A percentile compares a stretch with the other conserved stretches of the same genome.
Conservation (phyloP, 345 rosid species). For the Hevea brasiliensis region DNA sequence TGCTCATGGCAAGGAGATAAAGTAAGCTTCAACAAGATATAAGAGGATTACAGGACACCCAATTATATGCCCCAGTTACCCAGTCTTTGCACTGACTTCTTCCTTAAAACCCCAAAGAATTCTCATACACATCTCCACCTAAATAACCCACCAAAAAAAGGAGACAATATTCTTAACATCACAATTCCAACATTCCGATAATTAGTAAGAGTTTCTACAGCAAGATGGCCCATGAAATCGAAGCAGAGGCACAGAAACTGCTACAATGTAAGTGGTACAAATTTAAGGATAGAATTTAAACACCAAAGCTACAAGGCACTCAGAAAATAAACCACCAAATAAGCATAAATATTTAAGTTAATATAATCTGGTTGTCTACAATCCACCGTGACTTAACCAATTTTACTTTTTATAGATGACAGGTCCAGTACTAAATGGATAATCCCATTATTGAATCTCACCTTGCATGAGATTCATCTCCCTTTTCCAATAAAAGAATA, state of each 20-base stretch:
- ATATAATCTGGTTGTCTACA: not conserved
- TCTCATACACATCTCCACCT: not conserved
- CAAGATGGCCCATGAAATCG: not conserved
- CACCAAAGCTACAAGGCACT: not conserved
- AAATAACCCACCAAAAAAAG: not conserved
- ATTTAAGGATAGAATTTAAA: not conserved
- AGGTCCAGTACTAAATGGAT: no score
- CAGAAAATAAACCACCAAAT: not conserved
- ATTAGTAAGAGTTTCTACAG: not conserved
- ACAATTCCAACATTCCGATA: not conserved
- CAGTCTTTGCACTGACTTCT: not conserved
- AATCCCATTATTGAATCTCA: no score
- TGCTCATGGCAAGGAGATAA: conserved; percentile 1
- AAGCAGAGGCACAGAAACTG: not conserved
- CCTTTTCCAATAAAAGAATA: no score
- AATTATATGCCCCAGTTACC: not conserved
- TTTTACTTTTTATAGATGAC: no score
- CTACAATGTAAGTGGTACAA: not conserved
- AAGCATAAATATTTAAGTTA: not conserved
- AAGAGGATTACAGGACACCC: not conserved
- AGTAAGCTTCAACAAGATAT: not conserved
- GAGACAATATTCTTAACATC: not conserved
- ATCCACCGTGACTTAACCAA: not conserved
- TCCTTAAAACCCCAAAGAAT: not conserved
- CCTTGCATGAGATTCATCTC: no score